Evolutionary conservation across 208 protist species (phyloP), one percentile per base, ranked within the genome.

Genomic region (Acanthamoeba divionensis): DNA sequence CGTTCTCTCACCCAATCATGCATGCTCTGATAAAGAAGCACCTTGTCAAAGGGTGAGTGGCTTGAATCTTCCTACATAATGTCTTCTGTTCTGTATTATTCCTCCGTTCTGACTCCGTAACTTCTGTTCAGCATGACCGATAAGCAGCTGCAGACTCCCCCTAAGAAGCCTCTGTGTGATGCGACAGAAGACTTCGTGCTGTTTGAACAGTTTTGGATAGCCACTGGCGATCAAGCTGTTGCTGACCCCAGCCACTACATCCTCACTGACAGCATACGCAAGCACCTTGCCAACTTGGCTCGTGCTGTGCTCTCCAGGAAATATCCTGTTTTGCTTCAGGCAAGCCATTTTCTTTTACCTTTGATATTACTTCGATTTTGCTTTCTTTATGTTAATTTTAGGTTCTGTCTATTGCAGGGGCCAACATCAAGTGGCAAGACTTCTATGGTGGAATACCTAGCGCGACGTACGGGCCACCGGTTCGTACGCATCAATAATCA

Each of bases 401-500:
- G 31, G n/a, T n/a, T n/a, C 83, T 90, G 29, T 90, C 44, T 38
- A 29, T 90, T 6, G 0, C 66, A 91, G 90, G 98, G 98, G 21
- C 98, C 98, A 0, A 99, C 99, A 8, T 99, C 98, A 13, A 96
- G 96, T 33, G 98, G 99, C 33, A 99, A 99, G 94, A 99, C 99
- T 33, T 98, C 95, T 7, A 99, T 99, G 97, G 97, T 99, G 24
- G 98, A 99, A 94, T 99, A 99, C 93, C 93, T 99, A 18, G 99
- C 99, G 1, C 93, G 96, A 63, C 83, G 96, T 15, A 99, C 98
- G 5, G 99, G 99, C 18, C 98, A 99, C 94, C 95, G 94, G 18
- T 99, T 99, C 93, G 97, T 99, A 3, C 97, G 99, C 69, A 99
- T 99, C 93, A 99, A 99, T 95, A 99, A 99, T 96, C 99, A 99